Base-by-base conservation (phyloP, 2,329 filamentous ascomycete genomes). In the Trichophaea hybrida region DNA sequence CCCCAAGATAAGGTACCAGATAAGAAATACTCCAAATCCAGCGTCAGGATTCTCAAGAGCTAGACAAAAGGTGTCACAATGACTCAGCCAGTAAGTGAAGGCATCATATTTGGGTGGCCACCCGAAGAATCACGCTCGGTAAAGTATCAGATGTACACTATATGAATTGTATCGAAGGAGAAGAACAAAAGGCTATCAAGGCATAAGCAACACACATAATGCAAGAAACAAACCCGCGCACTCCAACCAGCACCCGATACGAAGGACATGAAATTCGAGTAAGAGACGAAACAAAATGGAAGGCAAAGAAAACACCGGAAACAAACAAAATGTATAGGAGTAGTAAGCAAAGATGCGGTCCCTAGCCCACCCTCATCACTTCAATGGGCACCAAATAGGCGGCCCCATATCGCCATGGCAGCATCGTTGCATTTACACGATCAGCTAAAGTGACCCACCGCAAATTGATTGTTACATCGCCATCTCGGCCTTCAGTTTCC, bases 401-500 rank as follows among this genome's bases (percentile, higher is more conserved):
- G 40, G 4, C 13, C n/a, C 48, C 48, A 51, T 1, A 32, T 12
- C 31, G 38, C 48, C 31, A 51, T 51, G 48, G 12, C 31, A 51
- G 12, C 31, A 12, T 51, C 12, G 15, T 15, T 13, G 15, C 15
- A 51, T 12, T 51, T 12, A 15, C n/a, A 46, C 40, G 5, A 13
- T 12, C 1, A 13, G n/a, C 10, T 43, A 10, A 10, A 43, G n/a
- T 43, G 10, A 43, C 38, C 38, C 38, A 43, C 38, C 38, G 38
- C 38, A 10, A 43, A 10, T 15, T 2, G 38, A 24, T 24, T 13
- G 34, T 74, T 73, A 94, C 85, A 96, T 95, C 66, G 90, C 90
- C 91, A 97, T 97, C 74, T 96, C 91, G 38, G 88, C 90, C 72
- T 94, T 89, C 68, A 98, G 74, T 75, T 93, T 96, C 73, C 85